Percentiles rank a stretch among this genome's conserved stretches.
Conservation (phyloP, 116 monocot genomes). For the Zostera marina region DNA sequence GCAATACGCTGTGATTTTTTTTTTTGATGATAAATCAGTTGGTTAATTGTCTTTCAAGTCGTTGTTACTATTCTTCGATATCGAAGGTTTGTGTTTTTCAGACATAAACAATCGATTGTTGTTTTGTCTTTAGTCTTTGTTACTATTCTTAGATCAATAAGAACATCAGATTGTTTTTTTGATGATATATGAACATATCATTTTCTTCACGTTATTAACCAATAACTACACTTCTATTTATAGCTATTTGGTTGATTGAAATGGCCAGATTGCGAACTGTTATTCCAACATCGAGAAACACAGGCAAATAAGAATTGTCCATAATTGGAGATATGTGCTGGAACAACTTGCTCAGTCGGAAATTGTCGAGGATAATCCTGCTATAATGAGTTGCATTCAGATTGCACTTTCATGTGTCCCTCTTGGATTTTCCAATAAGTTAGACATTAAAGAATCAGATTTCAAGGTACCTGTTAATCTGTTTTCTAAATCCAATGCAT, state of each 20-base stretch:
- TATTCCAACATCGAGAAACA: background rate
- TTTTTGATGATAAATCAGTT: background rate
- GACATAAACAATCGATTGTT: background rate
- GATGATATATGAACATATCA: background rate
- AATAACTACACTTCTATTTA: background rate
- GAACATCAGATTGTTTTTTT: background rate
- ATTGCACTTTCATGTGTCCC: constrained; percentile 26
- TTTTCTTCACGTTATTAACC: background rate
- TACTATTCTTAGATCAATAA: background rate
- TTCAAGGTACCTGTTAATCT: background rate
- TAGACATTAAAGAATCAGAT: background rate
- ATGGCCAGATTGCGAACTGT: background rate
- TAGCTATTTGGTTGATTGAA: background rate
- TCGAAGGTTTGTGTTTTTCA: background rate
- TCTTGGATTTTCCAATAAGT: constrained; percentile 9
- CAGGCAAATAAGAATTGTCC: constrained; percentile 5
- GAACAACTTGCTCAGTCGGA: constrained; percentile 20
- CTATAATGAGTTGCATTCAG: constrained; percentile 26
- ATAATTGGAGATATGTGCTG: constrained; percentile 33
- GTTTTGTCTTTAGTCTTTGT: background rate
- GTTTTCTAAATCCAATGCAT: background rate
- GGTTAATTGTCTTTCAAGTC: background rate
- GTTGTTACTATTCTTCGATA: background rate
- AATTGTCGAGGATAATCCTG: constrained; percentile 19
- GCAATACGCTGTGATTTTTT: background rate